Base-by-base conservation (phyloP, 1,284 basidiomycete genomes). In the Cystobasidiaceae sp. region DNA sequence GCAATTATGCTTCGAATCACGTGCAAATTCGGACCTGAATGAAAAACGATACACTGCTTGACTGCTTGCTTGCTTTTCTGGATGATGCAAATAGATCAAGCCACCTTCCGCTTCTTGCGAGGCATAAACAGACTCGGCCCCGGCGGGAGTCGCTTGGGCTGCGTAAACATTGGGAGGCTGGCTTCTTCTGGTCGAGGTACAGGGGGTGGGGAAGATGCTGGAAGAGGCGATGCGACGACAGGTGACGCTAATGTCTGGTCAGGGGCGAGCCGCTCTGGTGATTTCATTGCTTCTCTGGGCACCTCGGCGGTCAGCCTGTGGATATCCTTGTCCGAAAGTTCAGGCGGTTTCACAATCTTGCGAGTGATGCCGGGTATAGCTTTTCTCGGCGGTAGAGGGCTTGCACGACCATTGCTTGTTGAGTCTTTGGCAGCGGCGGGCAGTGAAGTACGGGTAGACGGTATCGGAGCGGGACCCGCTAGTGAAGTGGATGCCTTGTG, bases 121-220 rank as follows among this genome's bases (percentile, higher is more conserved):
- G 54, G 54, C 19, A 56, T 56, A 19, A 56, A 56, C 37, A 56
- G 54, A 56, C 54, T 56, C 25, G 54, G 54, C 15, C 37, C 54
- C 6, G 54, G 32, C 2, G 50, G 32, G 23, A 21, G n/a, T 19
- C 37, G 32, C 8, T 41, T 23, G 45, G 54, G 54, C 33, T 44
- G 54, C 27, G 54, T 43, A 8, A 56, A 9, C 54, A 56, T 56
- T 9, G 54, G 54, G 2, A 56, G 28, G 6, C 32, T 13, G 7
- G 41, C 11, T 43, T 15, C 21, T 28, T 15, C 6, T 27, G 39
- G 2, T 56, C 25, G 8, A 13, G 37, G 11, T 11, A n/a, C n/a
- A 11, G 37, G n/a, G 11, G 37, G 11, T 11, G 54, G 32, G 23
- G 6, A 23, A 43, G 54, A 21, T 44, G 27, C 4, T 9, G 54